These are phyloP conservation scores for Coemansia sp. DNA, from an alignment of 192 early-diverging fungal species.

Conservation along the genomic window DNA sequence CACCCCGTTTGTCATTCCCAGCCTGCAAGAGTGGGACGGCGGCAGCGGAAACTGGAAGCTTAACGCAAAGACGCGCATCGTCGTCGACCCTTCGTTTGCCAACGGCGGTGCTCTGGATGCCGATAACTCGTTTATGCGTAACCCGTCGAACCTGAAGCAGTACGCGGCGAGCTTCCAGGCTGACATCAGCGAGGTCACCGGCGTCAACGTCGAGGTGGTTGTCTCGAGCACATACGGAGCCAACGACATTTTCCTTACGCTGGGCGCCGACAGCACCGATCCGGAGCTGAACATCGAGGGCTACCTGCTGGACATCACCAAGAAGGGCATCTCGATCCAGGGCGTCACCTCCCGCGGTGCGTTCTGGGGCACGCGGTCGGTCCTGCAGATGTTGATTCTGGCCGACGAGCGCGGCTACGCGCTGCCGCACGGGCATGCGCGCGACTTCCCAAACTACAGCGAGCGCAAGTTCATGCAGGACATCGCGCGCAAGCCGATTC, in stretches of 20 bases:
- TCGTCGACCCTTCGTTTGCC: conserved; percentile 37
- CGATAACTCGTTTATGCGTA: conserved; percentile 36
- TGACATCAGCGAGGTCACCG: conserved; percentile 39
- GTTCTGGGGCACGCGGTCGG: conserved; percentile 50
- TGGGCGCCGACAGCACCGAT: conserved; percentile 37
- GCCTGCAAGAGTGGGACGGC: conserved; percentile 43
- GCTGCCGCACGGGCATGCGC: conserved; percentile 38
- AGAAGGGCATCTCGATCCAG: conserved; percentile 38
- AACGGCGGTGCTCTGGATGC: conserved; percentile 31
- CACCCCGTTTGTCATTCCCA: conserved; percentile 45
- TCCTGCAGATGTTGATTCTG: conserved; percentile 53
- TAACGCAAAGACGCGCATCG: conserved; percentile 29
- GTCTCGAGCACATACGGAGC: conserved; percentile 18
- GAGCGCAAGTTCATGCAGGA: conserved; percentile 52
- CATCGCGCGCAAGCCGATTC: conserved; percentile 52
- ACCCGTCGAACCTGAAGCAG: conserved; percentile 36
- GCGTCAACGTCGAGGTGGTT: conserved; percentile 30
- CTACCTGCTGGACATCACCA: conserved; percentile 39
- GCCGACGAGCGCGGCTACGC: conserved; percentile 38
- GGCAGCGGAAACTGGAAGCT: conserved; percentile 38
- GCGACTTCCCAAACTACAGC: conserved; percentile 52
- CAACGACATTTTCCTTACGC: conserved; percentile 44
- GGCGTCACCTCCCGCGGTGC: conserved; percentile 43
- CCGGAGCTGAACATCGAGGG: conserved; percentile 33
- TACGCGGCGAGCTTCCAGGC: conserved; percentile 34